These are phyloP conservation scores for Sclerotinia borealis DNA, from an alignment of 2,329 filamentous ascomycete species.

Conservation along the genomic window DNA sequence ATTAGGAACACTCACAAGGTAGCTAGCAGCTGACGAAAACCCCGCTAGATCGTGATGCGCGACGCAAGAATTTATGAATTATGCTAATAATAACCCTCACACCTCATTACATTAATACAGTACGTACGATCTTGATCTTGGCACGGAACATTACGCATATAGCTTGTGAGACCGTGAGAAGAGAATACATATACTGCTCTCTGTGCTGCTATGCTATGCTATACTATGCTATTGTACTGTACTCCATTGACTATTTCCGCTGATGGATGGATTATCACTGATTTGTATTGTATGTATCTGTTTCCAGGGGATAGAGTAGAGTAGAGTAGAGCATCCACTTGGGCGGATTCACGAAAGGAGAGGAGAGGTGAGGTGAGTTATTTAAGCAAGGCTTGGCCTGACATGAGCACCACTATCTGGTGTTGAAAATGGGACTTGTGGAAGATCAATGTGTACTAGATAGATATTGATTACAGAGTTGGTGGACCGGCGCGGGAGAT, in stretches of 20 bases:
- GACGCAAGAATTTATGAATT: constrained; percentile 82
- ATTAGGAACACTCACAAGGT: too few species aligned
- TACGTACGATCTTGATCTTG: constrained; percentile 96
- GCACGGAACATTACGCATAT: constrained; percentile 94
- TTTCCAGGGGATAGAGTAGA: constrained; percentile 63
- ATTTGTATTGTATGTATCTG: constrained; percentile 49
- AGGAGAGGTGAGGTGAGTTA: too few species aligned
- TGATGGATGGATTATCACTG: constrained; percentile 44
- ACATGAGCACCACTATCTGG: constrained; percentile 98
- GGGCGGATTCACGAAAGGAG: constrained; percentile 84
- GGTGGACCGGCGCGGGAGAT: constrained; percentile 94
- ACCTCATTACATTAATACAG: constrained; percentile 90
- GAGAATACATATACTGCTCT: not conserved
- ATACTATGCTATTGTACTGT: too few species aligned
- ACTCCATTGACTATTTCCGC: not conserved
- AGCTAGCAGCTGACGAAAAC: constrained; percentile 81
- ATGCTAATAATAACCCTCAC: constrained; percentile 92
- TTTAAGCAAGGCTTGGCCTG: constrained; percentile 90
- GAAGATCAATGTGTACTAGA: constrained; percentile 89
- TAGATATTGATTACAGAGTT: constrained; percentile 95
- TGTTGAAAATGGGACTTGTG: constrained; percentile 76
- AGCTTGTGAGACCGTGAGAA: too few species aligned
- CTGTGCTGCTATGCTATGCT: too few species aligned
- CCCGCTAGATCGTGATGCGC: constrained; percentile 68
- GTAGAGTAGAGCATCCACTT: constrained; percentile 99